Percentiles rank a stretch among this genome's conserved stretches.
phyloP scores from a whole-genome alignment of 805 yeast species.

The Sungouiozyma ichnusensis region DNA sequence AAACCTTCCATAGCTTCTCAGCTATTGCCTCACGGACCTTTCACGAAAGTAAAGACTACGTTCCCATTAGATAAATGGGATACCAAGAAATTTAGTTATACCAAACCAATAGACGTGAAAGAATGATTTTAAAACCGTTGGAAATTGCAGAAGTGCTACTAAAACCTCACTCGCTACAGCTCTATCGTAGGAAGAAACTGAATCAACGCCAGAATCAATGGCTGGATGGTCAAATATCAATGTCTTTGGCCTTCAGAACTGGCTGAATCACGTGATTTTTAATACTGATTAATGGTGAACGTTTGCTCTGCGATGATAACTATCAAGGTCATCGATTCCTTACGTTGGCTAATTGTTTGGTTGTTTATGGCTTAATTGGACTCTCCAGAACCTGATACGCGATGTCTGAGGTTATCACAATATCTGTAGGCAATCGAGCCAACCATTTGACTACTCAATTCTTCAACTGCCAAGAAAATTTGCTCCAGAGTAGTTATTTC shows the following conservation, averaged over 20 bases:
- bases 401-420: conserved; percentile 67
- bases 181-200: too few species aligned
- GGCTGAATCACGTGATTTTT: too few species aligned
- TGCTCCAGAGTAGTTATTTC: conserved; percentile 34
- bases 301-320: too few species aligned
- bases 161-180: neutral
- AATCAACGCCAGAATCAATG: too few species aligned
- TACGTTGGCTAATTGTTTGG: neutral
- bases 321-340: neutral
- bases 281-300: too few species aligned
- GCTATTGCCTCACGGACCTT: conserved; percentile 8
- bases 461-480: conserved; percentile 70
- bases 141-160: neutral
- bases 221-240: too few species aligned
- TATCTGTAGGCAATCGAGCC: conserved; percentile 62
- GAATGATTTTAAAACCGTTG: neutral
- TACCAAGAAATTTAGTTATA: neutral
- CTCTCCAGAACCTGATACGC: neutral
- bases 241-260: too few species aligned
- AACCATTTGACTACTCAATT: conserved; percentile 74
- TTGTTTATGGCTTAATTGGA: too few species aligned
- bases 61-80: conserved; percentile 1
- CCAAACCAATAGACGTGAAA: neutral
- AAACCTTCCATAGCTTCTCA: conserved; percentile 4
- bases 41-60: conserved; percentile 14